Conservation (phyloP, 208 protist genomes). For the Trypanosoma cruzi region DNA sequence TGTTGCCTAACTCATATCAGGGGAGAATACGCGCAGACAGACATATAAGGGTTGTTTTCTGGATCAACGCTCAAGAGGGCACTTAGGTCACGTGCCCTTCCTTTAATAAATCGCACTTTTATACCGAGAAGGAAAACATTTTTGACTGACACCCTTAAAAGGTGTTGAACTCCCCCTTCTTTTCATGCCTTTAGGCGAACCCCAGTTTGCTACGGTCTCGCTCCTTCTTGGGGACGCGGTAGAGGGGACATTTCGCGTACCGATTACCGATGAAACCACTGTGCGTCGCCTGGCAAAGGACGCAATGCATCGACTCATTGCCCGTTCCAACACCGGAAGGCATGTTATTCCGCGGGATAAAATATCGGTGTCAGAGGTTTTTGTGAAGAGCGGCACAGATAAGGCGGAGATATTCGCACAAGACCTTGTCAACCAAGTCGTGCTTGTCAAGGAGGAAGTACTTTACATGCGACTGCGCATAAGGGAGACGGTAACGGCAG, state of each 20-base stretch:
- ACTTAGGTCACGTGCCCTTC: too few relatives aligned
- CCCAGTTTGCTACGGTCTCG: slow-evolving; percentile 82
- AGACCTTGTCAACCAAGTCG: slow-evolving; percentile 56
- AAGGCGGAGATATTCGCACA: slow-evolving; percentile 79
- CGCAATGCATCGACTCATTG: slow-evolving; percentile 76
- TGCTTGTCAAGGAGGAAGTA: slow-evolving; percentile 66
- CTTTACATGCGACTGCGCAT: slow-evolving; percentile 63
- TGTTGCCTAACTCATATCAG: too few relatives aligned
- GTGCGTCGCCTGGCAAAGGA: slow-evolving; percentile 83
- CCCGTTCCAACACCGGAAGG: slow-evolving; percentile 31
- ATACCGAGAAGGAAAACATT: background rate
- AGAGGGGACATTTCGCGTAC: slow-evolving; percentile 67
- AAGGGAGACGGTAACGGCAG: slow-evolving; percentile 1
- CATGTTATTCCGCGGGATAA: slow-evolving; percentile 22
- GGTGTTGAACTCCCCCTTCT: background rate
- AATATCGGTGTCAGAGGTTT: slow-evolving; percentile 72
- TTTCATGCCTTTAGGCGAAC: slow-evolving; percentile 28
- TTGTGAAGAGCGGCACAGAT: slow-evolving; percentile 54
- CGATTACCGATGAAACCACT: slow-evolving; percentile 63
- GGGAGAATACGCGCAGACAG: too few relatives aligned
- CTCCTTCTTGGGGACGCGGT: slow-evolving; percentile 45
- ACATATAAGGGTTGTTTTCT: too few relatives aligned
- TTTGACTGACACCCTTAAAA: background rate
- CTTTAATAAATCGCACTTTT: too few relatives aligned
- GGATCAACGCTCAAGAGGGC: too few relatives aligned